phyloP scores from a whole-genome alignment of 495 filamentous ascomycete genomes.

The Lasiosphaeria ovina region DNA sequence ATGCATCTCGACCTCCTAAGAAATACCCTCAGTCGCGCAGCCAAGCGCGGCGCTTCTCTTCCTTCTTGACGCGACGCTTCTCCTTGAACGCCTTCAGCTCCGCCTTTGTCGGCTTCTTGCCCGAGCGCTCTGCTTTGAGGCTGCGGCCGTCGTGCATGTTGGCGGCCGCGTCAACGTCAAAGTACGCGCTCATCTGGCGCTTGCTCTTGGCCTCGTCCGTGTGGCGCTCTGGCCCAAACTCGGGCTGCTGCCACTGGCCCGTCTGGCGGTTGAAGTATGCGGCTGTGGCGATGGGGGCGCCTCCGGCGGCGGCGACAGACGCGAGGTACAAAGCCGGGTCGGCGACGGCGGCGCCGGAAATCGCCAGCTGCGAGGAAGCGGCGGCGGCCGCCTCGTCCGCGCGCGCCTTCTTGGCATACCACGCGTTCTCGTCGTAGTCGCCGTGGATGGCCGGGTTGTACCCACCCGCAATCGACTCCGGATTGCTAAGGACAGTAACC shows the following conservation, averaged over 20 bases:
- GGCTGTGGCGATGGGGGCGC: slow-evolving; percentile 44
- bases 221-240: slow-evolving; percentile 55
- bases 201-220: slow-evolving; percentile 86
- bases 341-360: slow-evolving; percentile 47
- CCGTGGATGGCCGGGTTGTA: slow-evolving; percentile 97
- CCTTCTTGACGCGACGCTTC: slow-evolving; percentile 75
- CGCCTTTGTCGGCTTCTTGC: slow-evolving; percentile 82
- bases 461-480: slow-evolving; percentile 53
- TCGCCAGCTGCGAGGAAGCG: background rate
- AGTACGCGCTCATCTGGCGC: slow-evolving; percentile 91
- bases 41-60: slow-evolving; percentile 93
- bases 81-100: slow-evolving; percentile 75
- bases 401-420: slow-evolving; percentile 68
- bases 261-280: slow-evolving; percentile 92
- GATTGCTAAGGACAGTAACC: slow-evolving; percentile 26
- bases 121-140: slow-evolving; percentile 82
- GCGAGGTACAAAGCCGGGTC: slow-evolving; percentile 58
- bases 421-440: slow-evolving; percentile 88
- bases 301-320: slow-evolving; percentile 24
- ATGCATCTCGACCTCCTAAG: background rate
- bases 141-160: slow-evolving; percentile 90
- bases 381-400: slow-evolving; percentile 25
- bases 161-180: slow-evolving; percentile 96
- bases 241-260: slow-evolving; percentile 77
- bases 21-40: slow-evolving; percentile 61